Evolutionary conservation across 2,329 filamentous ascomycete species (phyloP).

Genomic region (Aspergillus sp.): DNA sequence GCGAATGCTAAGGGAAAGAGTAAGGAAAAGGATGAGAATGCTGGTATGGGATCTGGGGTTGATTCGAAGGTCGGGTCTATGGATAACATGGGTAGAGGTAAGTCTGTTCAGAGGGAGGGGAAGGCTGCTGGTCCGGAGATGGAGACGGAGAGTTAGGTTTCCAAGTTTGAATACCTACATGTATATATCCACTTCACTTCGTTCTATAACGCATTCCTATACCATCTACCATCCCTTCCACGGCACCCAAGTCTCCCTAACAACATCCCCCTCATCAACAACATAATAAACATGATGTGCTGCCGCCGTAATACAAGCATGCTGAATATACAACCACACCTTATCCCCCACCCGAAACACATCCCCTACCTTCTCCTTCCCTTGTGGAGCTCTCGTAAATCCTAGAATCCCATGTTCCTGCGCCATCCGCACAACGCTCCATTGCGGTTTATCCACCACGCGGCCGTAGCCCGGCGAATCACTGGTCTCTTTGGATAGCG

Average conservation of each 20-base stretch:
- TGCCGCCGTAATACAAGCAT: slow-evolving; percentile 69
- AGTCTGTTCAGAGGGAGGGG: slow-evolving; percentile 12
- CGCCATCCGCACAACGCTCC: slow-evolving; percentile 60
- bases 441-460: slow-evolving; percentile 55
- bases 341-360: slow-evolving; percentile 56
- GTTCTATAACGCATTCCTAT: background rate
- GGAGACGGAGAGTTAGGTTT: background rate
- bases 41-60: slow-evolving; percentile 7
- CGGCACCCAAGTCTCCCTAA: slow-evolving; percentile 21
- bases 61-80: too few relatives aligned
- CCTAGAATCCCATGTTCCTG: slow-evolving; percentile 72
- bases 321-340: slow-evolving; percentile 68
- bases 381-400: slow-evolving; percentile 40
- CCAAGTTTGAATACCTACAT: background rate
- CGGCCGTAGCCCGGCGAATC: slow-evolving; percentile 64
- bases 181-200: background rate
- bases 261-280: slow-evolving; percentile 46
- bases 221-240: slow-evolving; percentile 19
- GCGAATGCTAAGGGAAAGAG: slow-evolving; percentile 12
- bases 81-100: slow-evolving; percentile 10
- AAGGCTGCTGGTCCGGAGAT: background rate
- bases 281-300: slow-evolving; percentile 66
- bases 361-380: slow-evolving; percentile 37
- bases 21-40: slow-evolving; percentile 17
- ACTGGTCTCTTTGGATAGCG: slow-evolving; percentile 65